Evolutionary conservation across 2,329 filamentous ascomycete genomes (phyloP).

Genomic region (Trichoderma pleuroti): DNA sequence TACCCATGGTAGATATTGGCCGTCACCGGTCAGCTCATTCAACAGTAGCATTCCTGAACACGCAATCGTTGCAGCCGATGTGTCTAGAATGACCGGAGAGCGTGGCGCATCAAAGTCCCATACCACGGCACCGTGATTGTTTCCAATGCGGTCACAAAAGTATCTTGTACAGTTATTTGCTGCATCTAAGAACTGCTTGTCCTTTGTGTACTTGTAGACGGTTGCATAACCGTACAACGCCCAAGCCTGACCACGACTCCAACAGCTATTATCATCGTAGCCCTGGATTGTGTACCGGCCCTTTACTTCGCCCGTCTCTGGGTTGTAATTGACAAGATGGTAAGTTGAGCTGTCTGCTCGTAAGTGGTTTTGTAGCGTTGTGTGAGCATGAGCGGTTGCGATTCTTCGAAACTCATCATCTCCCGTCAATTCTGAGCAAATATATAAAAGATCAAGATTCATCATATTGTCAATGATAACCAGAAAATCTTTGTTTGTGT

Average conservation of each 20-base stretch:
- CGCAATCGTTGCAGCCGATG: slow-evolving; percentile 15
- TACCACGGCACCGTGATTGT: neutral
- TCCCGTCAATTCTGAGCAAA: slow-evolving; percentile 17
- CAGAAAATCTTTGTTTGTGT: slow-evolving; percentile 17
- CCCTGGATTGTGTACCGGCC: slow-evolving; percentile 20
- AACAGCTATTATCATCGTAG: slow-evolving; percentile 16
- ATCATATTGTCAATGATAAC: slow-evolving; percentile 24
- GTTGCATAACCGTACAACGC: slow-evolving; percentile 19
- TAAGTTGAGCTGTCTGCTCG: slow-evolving; percentile 19
- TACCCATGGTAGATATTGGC: slow-evolving; percentile 17
- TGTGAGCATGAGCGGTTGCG: slow-evolving; percentile 18
- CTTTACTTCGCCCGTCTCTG: slow-evolving; percentile 18
- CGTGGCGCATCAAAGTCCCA: slow-evolving; percentile 24
- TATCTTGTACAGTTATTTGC: slow-evolving; percentile 1
- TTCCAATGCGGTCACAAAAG: slow-evolving; percentile 15
- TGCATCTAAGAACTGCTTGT: slow-evolving; percentile 17
- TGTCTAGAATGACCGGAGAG: slow-evolving; percentile 20
- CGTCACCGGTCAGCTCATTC: slow-evolving; percentile 16
- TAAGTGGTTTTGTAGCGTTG: slow-evolving; percentile 10
- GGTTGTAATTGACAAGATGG: slow-evolving; percentile 20
- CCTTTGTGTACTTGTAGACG: slow-evolving; percentile 14
- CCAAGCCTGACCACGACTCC: slow-evolving; percentile 21
- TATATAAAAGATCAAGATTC: slow-evolving; percentile 22
- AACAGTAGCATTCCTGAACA: slow-evolving; percentile 19
- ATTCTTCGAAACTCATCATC: slow-evolving; percentile 13